These are phyloP conservation scores for Mortierella sp. DNA, from an alignment of 371 early-diverging fungal species.

Conservation along the genomic window DNA sequence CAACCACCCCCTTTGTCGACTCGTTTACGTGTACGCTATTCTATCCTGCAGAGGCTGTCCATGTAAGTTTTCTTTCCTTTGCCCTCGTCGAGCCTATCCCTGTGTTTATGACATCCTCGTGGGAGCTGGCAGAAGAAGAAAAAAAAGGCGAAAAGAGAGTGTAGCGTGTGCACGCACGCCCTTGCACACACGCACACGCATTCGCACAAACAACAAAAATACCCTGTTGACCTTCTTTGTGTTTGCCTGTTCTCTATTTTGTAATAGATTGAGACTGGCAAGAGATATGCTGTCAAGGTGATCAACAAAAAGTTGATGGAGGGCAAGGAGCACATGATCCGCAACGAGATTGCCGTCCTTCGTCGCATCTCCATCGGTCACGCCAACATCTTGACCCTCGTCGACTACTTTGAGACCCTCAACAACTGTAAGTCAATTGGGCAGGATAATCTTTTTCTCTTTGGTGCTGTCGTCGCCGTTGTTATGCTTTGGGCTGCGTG, in stretches of 20 bases:
- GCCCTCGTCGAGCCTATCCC: neutral
- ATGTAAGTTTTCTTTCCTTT: slow-evolving; percentile 44
- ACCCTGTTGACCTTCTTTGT: neutral
- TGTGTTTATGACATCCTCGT: slow-evolving; percentile 9
- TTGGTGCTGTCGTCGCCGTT: neutral
- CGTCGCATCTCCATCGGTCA: slow-evolving; percentile 89
- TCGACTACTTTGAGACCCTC: slow-evolving; percentile 94
- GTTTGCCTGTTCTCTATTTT: neutral
- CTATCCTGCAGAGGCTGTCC: slow-evolving; percentile 57
- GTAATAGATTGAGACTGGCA: slow-evolving; percentile 83
- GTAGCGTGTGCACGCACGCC: neutral
- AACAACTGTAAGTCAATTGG: slow-evolving; percentile 78
- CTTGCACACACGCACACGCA: neutral
- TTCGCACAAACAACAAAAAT: neutral
- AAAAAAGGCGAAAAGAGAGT: neutral
- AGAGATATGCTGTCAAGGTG: slow-evolving; percentile 92
- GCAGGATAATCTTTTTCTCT: neutral
- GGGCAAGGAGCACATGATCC: slow-evolving; percentile 91
- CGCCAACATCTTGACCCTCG: slow-evolving; percentile 87
- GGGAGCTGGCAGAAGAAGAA: neutral
- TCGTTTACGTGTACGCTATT: neutral
- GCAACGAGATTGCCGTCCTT: slow-evolving; percentile 91
- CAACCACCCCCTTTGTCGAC: neutral
- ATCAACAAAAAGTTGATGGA: slow-evolving; percentile 92
- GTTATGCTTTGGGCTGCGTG: neutral